Base-by-base conservation (phyloP, 106 monocot species). In the Allium sativum region DNA sequence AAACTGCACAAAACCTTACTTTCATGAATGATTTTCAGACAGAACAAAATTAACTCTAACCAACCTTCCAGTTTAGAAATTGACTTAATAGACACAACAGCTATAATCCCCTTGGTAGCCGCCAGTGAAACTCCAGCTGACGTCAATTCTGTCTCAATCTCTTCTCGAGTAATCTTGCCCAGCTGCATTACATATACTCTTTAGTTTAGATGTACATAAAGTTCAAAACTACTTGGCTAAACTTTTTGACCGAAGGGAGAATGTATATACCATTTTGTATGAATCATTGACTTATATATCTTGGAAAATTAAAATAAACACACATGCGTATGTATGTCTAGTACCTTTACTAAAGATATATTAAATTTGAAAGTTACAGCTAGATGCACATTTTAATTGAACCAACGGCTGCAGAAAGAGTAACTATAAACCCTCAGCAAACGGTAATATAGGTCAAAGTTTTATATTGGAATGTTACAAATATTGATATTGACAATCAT, bases 61-160 rank as follows among this genome's bases (percentile, higher is more conserved):
- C 60, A 77, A 96, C 95, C 95, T 92, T 98, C 96, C 68, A 98
- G 72, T 72, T 76, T 78, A 18, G 91, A 58, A 41, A 98, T 65
- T 68, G 96, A 98, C 44, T 80, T 98, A 21, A 98, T 62, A 56
- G 87, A 98, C 21, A 92, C 65, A 59, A 91, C 88, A 21, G 83
- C 77, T 72, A 83, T 65, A 64, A 98, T 80, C 70, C 96, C 91
- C 69, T 81, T 80, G 21, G 88, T 74, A 64, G 91, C 91, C 68
- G 85, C 77, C 58, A 50, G 45, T 47, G 91, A 74, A 60, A 92
- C 70, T 9, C 96, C 91, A 53, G 65, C 57, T 40, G 61, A 61
- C 42, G 65, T 64, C 65, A 98, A 69, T 55, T 98, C 91, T 69
- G 84, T 85, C 70, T 98, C 91, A 62, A 92, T 82, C 78, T 92